A percentile compares a stretch with the other conserved stretches of the same genome.
Conservation (phyloP, 176 grass and related monocot genomes). For the Bothriochloa decipiens region DNA sequence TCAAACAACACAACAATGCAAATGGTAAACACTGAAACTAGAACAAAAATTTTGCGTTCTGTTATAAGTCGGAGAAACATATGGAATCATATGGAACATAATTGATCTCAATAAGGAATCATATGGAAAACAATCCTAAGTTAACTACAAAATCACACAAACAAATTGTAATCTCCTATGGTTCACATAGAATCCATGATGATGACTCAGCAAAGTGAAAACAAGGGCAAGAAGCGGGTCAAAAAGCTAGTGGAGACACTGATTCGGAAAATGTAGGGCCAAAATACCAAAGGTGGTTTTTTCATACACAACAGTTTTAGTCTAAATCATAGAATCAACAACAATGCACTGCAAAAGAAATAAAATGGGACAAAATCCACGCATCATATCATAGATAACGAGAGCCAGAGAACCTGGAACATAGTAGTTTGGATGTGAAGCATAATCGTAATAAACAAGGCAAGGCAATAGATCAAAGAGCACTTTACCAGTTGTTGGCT, state of each 20-base stretch:
- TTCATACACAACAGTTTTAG: background rate
- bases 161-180: background rate
- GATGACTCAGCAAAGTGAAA: constrained; percentile 24
- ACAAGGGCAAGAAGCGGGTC: background rate
- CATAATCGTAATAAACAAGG: background rate
- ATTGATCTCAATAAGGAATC: constrained; percentile 13
- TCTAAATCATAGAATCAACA: constrained; percentile 18
- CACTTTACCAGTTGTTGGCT: constrained; percentile 46
- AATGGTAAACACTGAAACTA: constrained; percentile 13
- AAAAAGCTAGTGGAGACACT: constrained; percentile 1
- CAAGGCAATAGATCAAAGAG: background rate
- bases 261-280: background rate
- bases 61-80: constrained; percentile 5
- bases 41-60: background rate
- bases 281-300: background rate
- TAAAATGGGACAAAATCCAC: constrained; percentile 14
- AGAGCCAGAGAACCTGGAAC: background rate
- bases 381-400: background rate
- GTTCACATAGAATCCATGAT: constrained; percentile 27
- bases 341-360: background rate
- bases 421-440: background rate
- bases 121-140: background rate
- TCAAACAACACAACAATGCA: constrained; percentile 24
- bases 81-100: background rate
- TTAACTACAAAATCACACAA: constrained; percentile 16